Conservation (phyloP, 805 yeast genomes). For the Kodamaea hsintzibuensis region DNA sequence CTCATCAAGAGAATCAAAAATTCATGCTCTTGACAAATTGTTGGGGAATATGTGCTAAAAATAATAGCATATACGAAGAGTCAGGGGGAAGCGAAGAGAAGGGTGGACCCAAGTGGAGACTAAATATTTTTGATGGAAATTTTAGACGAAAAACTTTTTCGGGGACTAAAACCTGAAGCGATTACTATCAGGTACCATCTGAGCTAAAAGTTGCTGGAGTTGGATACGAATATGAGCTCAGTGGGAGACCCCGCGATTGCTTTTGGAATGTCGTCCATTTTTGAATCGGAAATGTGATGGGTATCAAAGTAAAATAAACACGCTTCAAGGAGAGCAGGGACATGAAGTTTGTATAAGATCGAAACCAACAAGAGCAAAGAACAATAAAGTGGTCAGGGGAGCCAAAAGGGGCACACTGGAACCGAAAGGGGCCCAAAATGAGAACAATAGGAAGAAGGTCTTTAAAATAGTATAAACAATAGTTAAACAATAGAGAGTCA, state of each 20-base stretch:
- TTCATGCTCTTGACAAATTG: not conserved
- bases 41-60: not conserved
- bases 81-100: not conserved
- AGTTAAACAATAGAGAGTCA: not conserved
- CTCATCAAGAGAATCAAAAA: not conserved
- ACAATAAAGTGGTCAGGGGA: not conserved
- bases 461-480: not conserved
- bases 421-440: constrained; percentile 1
- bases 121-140: not conserved
- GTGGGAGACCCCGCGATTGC: not conserved
- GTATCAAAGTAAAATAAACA: not conserved
- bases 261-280: not conserved
- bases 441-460: constrained; percentile 1
- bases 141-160: not conserved
- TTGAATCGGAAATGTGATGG: not conserved
- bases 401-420: not conserved
- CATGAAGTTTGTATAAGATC: not conserved
- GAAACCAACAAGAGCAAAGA: not conserved
- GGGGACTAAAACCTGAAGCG: not conserved
- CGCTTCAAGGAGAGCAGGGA: not conserved
- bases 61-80: not conserved
- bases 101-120: not conserved
- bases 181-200: not conserved
- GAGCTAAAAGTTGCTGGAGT: not conserved
- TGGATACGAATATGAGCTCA: not conserved